Evolutionary conservation across 192 early-diverging fungal genomes (phyloP), one percentile per base, ranked within the genome.

Genomic region (Gryganskiella cystojenkinii): DNA sequence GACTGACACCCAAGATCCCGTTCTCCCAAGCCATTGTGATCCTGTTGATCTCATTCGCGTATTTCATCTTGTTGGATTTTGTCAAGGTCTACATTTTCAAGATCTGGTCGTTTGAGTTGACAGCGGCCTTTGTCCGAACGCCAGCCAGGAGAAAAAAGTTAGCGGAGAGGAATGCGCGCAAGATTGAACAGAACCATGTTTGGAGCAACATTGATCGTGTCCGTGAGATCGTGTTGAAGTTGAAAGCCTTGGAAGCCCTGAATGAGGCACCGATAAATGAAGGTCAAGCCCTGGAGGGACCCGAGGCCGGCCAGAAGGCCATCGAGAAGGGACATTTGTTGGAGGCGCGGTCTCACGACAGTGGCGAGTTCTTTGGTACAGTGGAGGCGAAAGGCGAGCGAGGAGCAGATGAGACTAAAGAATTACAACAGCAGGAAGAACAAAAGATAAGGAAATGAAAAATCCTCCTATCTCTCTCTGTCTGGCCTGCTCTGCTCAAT

Each of bases 91-190:
- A 85, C 52, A 66, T 95, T 25, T 92, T 97, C 87, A 88, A 87
- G 50, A 71, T 83, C 42, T 98, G 96, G 96, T 92, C 88, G 49
- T 98, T 95, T 79, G 94, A 96, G 70, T 76, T 96, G 33, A 96
- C 95, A 3, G 95, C 94, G 35, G 90, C 78, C 37, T 64, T 98
- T 59, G 91, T 90, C 83, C 95, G 95, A 4, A 88, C 92, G 0
- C 74, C 70, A n/a, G 62, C 79, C 4, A 87, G 93, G 59, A 84
- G 83, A 28, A 86, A 78, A 24, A 91, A 93, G 78, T 80, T 95
- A 55, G 72, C 71, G 4, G 70, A 67, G 35, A 80, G 86, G 47
- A 84, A 83, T 61, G 82, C 76, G 33, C 72, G 83, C 35, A 66
- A 57, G 31, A 71, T 80, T 4, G 68, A 87, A 17, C 75, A 88